phyloP scores from a whole-genome alignment of 768 basidiomycete species.

The Agaricus subrufescens region DNA sequence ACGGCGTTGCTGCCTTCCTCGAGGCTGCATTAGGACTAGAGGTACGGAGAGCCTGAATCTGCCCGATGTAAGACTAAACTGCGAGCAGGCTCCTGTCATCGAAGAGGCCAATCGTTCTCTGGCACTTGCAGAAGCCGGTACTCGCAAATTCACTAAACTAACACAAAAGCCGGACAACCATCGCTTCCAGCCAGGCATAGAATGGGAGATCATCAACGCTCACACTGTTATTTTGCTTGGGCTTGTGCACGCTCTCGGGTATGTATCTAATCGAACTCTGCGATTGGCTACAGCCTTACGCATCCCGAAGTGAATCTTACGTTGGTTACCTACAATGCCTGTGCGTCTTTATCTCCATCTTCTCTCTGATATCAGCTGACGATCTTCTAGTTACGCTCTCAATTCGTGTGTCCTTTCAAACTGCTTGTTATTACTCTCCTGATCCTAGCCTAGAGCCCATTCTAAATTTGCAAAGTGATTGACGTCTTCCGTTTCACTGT shows the following conservation, averaged over 20 bases:
- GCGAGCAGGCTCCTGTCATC: slow-evolving; percentile 50
- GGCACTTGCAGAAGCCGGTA: slow-evolving; percentile 52
- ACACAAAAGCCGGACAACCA: slow-evolving; percentile 26
- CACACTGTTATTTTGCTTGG: slow-evolving; percentile 71
- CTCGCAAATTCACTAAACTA: slow-evolving; percentile 44
- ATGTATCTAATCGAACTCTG: slow-evolving; percentile 14
- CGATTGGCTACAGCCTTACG: neutral
- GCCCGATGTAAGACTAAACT: neutral
- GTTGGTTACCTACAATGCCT: slow-evolving; percentile 78
- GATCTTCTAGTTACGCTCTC: slow-evolving; percentile 29
- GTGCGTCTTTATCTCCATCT: slow-evolving; percentile 31
- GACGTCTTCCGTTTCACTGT: neutral
- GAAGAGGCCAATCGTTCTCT: slow-evolving; percentile 57
- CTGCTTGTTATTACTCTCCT: neutral
- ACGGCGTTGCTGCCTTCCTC: slow-evolving; percentile 68
- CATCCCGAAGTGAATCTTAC: slow-evolving; percentile 60
- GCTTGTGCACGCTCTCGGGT: slow-evolving; percentile 68
- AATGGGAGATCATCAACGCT: slow-evolving; percentile 74
- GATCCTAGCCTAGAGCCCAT: slow-evolving; percentile 45
- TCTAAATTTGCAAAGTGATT: slow-evolving; percentile 68
- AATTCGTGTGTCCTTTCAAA: slow-evolving; percentile 41
- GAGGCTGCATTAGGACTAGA: slow-evolving; percentile 83
- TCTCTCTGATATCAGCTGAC: neutral
- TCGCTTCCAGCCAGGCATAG: slow-evolving; percentile 55
- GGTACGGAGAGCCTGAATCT: slow-evolving; percentile 28